A percentile compares a stretch with the other conserved stretches of the same genome.
phyloP scores from a whole-genome alignment of 2,329 filamentous ascomycete genomes.

The Diaporthe sp. region DNA sequence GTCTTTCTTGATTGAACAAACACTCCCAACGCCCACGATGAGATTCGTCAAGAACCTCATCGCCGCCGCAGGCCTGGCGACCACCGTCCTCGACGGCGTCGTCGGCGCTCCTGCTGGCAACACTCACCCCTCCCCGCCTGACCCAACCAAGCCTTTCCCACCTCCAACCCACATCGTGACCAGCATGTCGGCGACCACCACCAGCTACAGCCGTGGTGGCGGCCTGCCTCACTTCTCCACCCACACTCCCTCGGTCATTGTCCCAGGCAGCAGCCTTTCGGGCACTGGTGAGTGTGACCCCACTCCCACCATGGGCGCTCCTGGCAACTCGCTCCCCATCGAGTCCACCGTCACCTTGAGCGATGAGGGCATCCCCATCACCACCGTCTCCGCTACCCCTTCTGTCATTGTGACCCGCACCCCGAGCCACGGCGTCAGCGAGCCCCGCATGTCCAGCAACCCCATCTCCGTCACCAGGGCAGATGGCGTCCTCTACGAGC shows the following conservation, averaged over 20 bases:
- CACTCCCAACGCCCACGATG: neutral
- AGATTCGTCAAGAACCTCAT: constrained; percentile 16
- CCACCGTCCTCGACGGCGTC: constrained; percentile 6
- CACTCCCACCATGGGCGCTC: neutral
- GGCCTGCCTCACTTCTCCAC: neutral
- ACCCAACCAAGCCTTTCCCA: neutral
- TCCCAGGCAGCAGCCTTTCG: neutral
- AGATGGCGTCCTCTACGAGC: neutral
- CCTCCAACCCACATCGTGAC: too few relatives aligned
- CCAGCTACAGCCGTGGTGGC: neutral
- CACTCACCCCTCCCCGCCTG: neutral
- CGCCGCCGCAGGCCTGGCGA: neutral
- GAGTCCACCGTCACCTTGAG: neutral
- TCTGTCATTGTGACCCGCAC: too few relatives aligned
- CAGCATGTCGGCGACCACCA: neutral
- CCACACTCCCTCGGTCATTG: neutral
- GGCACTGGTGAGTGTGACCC: neutral
- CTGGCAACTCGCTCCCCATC: neutral
- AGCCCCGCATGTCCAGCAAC: neutral
- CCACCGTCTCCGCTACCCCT: neutral
- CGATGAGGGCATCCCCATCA: neutral
- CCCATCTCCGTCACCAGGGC: neutral
- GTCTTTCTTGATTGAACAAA: neutral
- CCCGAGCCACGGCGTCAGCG: neutral
- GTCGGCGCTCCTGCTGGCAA: neutral